phyloP scores from a whole-genome alignment of 1,284 basidiomycete species.

The Ganoderma multipileum region DNA sequence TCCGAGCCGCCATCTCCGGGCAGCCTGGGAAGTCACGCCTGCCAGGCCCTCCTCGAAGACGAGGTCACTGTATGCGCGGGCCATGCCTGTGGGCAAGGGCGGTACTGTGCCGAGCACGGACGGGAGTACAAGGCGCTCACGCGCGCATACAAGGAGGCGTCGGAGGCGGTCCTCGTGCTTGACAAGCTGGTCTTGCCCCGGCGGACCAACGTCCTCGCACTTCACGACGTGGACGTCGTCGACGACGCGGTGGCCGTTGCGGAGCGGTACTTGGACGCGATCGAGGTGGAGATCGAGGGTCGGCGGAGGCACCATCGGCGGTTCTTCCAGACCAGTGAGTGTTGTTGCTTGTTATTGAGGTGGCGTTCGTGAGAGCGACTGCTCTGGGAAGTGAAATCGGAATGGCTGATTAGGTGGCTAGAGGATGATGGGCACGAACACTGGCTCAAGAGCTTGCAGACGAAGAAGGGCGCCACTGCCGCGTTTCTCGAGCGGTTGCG shows the following conservation, averaged over 20 bases:
- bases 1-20: background rate
- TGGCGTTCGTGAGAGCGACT: background rate
- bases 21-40: background rate
- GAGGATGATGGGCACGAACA: conserved; percentile 12
- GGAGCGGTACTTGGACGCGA: conserved; percentile 5
- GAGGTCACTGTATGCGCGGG: conserved; percentile 9
- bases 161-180: conserved; percentile 5
- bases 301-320: conserved; percentile 11
- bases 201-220: background rate
- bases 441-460: conserved; percentile 9
- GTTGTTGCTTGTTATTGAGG: no score
- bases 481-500: background rate
- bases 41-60: conserved; percentile 19
- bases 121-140: conserved; percentile 16
- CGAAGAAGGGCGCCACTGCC: background rate
- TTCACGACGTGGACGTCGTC: background rate
- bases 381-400: background rate
- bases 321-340: conserved; percentile 9
- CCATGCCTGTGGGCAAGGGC: background rate
- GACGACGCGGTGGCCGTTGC: background rate
- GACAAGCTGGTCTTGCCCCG: conserved; percentile 1
- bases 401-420: background rate
- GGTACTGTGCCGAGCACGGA: conserved; percentile 13
- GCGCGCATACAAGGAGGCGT: conserved; percentile 13
- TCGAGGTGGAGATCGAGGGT: conserved; percentile 15